phyloP scores from a whole-genome alignment of 192 early-diverging fungal genomes.

The Obelidium mucronatum region DNA sequence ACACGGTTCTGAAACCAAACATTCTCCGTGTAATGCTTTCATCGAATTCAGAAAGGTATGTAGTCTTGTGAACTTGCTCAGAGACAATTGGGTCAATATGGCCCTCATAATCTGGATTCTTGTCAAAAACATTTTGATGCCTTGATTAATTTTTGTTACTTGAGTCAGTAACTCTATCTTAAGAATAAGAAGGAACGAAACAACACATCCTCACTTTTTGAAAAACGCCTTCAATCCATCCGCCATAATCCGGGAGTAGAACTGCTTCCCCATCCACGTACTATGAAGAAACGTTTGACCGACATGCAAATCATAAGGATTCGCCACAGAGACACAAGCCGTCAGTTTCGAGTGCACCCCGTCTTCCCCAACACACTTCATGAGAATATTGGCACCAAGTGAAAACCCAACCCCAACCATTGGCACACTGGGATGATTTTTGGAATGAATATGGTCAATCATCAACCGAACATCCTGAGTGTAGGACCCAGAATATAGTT shows the following conservation, averaged over 20 bases:
- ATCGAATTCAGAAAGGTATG: slow-evolving; percentile 85
- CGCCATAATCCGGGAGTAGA: slow-evolving; percentile 68
- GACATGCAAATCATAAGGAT: slow-evolving; percentile 83
- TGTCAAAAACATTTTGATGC: slow-evolving; percentile 26
- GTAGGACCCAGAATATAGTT: slow-evolving; percentile 83
- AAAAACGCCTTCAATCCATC: slow-evolving; percentile 62
- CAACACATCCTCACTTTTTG: slow-evolving; percentile 29
- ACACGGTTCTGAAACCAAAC: slow-evolving; percentile 81
- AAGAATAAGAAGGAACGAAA: not conserved
- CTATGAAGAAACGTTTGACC: slow-evolving; percentile 54
- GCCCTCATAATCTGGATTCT: slow-evolving; percentile 16
- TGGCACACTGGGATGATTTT: slow-evolving; percentile 67
- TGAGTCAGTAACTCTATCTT: slow-evolving; percentile 3
- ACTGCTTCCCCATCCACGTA: slow-evolving; percentile 59
- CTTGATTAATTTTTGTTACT: slow-evolving; percentile 10
- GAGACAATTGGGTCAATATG: slow-evolving; percentile 48
- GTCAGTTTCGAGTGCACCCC: slow-evolving; percentile 77
- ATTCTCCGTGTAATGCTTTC: slow-evolving; percentile 73
- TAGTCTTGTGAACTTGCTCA: slow-evolving; percentile 54
- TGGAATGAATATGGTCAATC: slow-evolving; percentile 44
- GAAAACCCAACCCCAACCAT: slow-evolving; percentile 90
- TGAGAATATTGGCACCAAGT: slow-evolving; percentile 90
- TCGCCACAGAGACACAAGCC: slow-evolving; percentile 81
- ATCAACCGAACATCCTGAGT: slow-evolving; percentile 77
- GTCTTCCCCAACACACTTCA: slow-evolving; percentile 90